phyloP scores from a whole-genome alignment of 805 yeast genomes.

The Starmerella asiatica region DNA sequence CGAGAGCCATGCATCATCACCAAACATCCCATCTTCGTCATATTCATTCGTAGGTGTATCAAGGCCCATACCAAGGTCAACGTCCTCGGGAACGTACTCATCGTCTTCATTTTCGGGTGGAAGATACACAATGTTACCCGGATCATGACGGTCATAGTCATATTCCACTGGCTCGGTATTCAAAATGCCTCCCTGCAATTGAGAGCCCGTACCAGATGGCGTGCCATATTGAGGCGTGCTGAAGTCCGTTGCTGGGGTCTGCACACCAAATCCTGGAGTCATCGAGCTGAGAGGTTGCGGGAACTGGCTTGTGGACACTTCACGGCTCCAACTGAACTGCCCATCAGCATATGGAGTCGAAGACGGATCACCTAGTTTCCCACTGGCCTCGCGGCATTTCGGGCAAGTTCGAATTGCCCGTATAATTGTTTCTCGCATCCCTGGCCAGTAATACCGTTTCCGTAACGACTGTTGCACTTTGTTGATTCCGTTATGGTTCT shows the following conservation, averaged over 20 bases:
- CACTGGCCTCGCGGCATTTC: constrained; percentile 35
- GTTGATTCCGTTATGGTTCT: constrained; percentile 75
- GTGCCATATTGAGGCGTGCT: neutral
- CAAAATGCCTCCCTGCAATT: neutral
- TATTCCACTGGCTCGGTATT: no score
- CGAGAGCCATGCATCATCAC: constrained; percentile 4
- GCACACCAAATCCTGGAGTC: neutral
- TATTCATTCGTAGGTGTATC: neutral
- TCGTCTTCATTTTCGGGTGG: constrained; percentile 17
- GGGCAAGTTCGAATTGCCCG: constrained; percentile 63
- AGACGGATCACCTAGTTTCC: neutral
- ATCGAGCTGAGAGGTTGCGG: neutral
- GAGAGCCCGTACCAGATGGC: neutral
- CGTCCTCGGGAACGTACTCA: constrained; percentile 8
- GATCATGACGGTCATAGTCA: constrained; percentile 1
- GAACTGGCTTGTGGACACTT: neutral
- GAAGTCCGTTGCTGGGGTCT: neutral
- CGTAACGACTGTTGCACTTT: constrained; percentile 67
- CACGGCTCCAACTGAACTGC: neutral
- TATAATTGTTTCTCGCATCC: constrained; percentile 77
- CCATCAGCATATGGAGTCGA: neutral
- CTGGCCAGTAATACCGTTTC: constrained; percentile 79
- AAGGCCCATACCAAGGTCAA: constrained; percentile 3
- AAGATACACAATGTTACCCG: constrained; percentile 11
- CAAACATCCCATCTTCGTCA: constrained; percentile 4